A percentile compares a stretch with the other conserved stretches of the same genome.
phyloP scores from a whole-genome alignment of 2,329 filamentous ascomycete genomes.

The Penicillium griseofulvum region DNA sequence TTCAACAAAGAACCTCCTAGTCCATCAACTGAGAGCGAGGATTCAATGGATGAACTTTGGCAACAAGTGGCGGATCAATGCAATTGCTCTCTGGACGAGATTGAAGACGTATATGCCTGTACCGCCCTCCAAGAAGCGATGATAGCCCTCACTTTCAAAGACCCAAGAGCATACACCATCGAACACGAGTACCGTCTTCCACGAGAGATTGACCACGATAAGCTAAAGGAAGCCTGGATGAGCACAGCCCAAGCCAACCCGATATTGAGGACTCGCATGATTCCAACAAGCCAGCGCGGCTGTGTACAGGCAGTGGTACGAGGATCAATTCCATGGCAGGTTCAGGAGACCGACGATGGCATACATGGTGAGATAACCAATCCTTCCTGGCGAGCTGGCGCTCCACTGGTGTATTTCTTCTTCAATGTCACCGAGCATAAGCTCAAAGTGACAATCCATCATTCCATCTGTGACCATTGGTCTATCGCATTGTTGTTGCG shows the following conservation, averaged over 20 bases:
- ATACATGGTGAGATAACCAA: neutral
- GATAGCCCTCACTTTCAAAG: conserved; percentile 10
- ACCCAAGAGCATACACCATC: conserved; percentile 11
- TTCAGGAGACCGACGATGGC: neutral
- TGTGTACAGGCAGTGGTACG: conserved; percentile 12
- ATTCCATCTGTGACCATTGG: conserved; percentile 21
- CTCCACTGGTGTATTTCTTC: conserved; percentile 6
- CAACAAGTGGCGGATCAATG: conserved; percentile 1
- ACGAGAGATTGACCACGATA: neutral
- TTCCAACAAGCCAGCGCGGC: conserved; percentile 7
- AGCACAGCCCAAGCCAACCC: conserved; percentile 12
- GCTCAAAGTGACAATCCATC: conserved; percentile 11
- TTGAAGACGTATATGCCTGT: conserved; percentile 14
- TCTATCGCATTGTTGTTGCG: conserved; percentile 17
- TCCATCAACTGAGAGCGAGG: neutral
- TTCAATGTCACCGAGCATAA: neutral
- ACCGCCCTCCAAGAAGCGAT: conserved; percentile 16
- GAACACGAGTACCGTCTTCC: conserved; percentile 11
- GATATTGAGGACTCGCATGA: conserved; percentile 13
- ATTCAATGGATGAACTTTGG: neutral
- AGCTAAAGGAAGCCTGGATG: neutral
- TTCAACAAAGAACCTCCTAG: neutral
- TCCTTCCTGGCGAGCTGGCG: neutral
- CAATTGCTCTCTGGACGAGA: neutral
- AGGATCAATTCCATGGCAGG: conserved; percentile 8